These are phyloP conservation scores for Pythium rishiriense DNA, from an alignment of 352 stramenopile genomes.

Conservation along the genomic window DNA sequence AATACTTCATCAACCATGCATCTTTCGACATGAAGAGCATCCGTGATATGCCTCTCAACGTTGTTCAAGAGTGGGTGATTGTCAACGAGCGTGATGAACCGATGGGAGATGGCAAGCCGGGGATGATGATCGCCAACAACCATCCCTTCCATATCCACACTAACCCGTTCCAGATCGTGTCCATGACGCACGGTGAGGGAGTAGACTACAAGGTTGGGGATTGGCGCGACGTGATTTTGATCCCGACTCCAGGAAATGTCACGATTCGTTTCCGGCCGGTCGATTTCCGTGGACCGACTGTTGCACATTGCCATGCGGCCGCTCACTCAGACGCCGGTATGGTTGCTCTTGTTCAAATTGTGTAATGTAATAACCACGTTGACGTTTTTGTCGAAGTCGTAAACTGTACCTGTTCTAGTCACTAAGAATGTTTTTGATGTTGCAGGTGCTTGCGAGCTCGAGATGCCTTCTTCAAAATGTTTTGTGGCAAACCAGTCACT, in stretches of 20 bases:
- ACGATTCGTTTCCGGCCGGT: slow-evolving; percentile 77
- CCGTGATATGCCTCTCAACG: slow-evolving; percentile 50
- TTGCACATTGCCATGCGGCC: slow-evolving; percentile 82
- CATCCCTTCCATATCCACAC: slow-evolving; percentile 88
- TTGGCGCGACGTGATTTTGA: slow-evolving; percentile 78
- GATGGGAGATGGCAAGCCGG: slow-evolving; percentile 9
- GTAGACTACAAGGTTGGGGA: slow-evolving; percentile 78
- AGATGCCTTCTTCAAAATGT: not conserved
- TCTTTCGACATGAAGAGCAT: slow-evolving; percentile 50
- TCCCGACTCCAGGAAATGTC: slow-evolving; percentile 76
- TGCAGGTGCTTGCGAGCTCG: too few relatives aligned
- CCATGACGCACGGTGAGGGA: slow-evolving; percentile 61
- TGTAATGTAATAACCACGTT: slow-evolving; percentile 1
- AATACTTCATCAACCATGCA: slow-evolving; percentile 74
- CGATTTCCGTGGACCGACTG: slow-evolving; percentile 57
- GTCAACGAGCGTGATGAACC: slow-evolving; percentile 51
- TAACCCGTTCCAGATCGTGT: slow-evolving; percentile 82
- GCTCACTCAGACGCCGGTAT: slow-evolving; percentile 84
- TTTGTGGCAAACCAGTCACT: slow-evolving; percentile 3
- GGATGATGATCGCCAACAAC: slow-evolving; percentile 52
- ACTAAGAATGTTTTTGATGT: too few relatives aligned
- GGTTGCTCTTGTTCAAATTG: slow-evolving; percentile 58
- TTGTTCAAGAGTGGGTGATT: slow-evolving; percentile 77
- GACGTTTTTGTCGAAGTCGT: too few relatives aligned
- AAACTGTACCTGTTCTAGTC: too few relatives aligned